A percentile compares a stretch with the other conserved stretches of the same genome.
Conservation (phyloP, 805 yeast species). For the Hanseniaspora occidentalis region DNA sequence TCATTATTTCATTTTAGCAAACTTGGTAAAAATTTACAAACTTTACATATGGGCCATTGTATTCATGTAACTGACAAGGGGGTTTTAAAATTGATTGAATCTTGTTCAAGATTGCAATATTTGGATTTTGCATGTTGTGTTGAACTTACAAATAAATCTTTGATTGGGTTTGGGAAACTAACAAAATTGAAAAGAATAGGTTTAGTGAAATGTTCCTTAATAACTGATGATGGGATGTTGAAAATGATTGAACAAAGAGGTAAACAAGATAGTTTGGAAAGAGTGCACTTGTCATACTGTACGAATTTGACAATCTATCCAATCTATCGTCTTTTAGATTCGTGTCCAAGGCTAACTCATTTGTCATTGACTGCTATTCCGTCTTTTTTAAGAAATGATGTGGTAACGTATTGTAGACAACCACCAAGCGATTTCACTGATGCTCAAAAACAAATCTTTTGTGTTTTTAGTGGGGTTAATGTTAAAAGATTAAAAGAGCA, state of each 20-base stretch:
- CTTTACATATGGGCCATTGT: conserved; percentile 91
- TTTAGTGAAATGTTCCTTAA: conserved; percentile 77
- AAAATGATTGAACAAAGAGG: conserved; percentile 58
- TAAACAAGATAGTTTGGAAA: conserved; percentile 69
- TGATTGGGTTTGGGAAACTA: conserved; percentile 61
- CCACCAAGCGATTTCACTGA: conserved; percentile 89
- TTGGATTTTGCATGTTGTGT: conserved; percentile 92
- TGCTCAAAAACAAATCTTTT: conserved; percentile 72
- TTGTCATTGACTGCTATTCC: conserved; percentile 83
- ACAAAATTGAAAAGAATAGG: conserved; percentile 85
- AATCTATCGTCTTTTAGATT: conserved; percentile 55
- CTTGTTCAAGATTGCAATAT: conserved; percentile 77
- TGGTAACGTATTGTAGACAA: conserved; percentile 75
- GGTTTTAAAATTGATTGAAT: conserved; percentile 56
- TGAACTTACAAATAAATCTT: conserved; percentile 73
- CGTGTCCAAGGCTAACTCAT: conserved; percentile 82
- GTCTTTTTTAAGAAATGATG: conserved; percentile 77
- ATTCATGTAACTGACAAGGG: conserved; percentile 82
- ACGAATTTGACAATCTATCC: conserved; percentile 69
- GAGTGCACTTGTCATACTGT: conserved; percentile 90
- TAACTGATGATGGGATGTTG: conserved; percentile 72
- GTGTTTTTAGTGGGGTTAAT: conserved; percentile 90
- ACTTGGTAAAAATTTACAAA: conserved; percentile 71
- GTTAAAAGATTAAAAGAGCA: conserved; percentile 64
- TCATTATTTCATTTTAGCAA: conserved; percentile 59